Conservation (phyloP, 225 moss, liverwort and hornwort species). For the Antitrichia curtipendula region DNA sequence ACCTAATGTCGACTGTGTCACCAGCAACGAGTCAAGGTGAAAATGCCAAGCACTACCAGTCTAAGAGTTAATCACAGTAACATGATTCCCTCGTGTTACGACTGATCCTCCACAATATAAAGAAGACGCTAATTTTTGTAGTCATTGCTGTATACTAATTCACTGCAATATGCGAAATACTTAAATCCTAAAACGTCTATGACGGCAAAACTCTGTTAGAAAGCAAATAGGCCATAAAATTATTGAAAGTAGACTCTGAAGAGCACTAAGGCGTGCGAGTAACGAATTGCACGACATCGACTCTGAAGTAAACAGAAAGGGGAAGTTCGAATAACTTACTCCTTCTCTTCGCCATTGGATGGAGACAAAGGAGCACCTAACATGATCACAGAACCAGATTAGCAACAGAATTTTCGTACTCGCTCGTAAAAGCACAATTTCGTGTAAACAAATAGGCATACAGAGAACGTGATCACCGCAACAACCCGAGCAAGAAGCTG, state of each 20-base stretch:
- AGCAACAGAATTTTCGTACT: conserved; percentile 3
- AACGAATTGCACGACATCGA: neutral
- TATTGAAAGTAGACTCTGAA: neutral
- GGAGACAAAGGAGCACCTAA: conserved; percentile 34
- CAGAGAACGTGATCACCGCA: neutral
- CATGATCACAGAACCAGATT: conserved; percentile 6
- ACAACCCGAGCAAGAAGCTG: neutral
- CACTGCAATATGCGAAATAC: neutral
- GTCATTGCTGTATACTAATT: neutral
- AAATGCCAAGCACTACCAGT: neutral
- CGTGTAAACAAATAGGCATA: neutral
- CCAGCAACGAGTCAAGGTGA: neutral
- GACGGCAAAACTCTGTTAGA: neutral
- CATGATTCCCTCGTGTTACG: neutral
- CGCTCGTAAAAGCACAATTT: neutral
- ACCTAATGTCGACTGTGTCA: neutral
- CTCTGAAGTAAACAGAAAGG: neutral
- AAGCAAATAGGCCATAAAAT: neutral
- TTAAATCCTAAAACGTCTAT: neutral
- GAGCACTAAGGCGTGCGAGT: neutral
- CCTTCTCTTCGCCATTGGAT: conserved; percentile 35
- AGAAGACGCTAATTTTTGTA: neutral
- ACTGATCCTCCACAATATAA: neutral
- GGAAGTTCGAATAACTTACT: conserved; percentile 17
- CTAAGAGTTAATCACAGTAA: neutral